Evolutionary conservation across 2,329 filamentous ascomycete genomes (phyloP), one percentile per base, ranked within the genome.

Genomic region (Sporothrix pallida): DNA sequence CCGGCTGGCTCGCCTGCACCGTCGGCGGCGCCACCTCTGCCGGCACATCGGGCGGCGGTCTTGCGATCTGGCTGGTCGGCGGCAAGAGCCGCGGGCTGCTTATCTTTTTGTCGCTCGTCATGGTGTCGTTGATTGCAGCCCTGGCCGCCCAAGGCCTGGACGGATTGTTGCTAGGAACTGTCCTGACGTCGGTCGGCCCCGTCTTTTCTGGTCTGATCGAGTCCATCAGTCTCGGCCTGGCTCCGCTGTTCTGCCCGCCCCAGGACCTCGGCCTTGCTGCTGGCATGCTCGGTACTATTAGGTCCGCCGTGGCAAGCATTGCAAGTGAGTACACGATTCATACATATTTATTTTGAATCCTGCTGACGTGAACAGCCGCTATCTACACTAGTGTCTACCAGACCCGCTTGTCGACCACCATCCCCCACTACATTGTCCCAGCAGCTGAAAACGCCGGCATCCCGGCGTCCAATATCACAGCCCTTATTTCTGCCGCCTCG

Each of bases 11-110:
- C 3, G 52, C 52, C 17, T 56, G 52, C 52, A 50, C 48, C 1
- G 48, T 50, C 4, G 48, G 48, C 17, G 48, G 48, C 13, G 48
- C 48, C 48, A 50, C 48, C 1, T 50, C 48, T 1, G 48, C 48
- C 17, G 48, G 48, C 48, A 56, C 52, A 3, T 56, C 52, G 12
- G 52, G 52, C 23, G 52, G 52, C 12, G 52, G 52, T 10, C 52
- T 56, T 23, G 52, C 52, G 9, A 56, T 56, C n/a, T 56, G 52
- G 52, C n/a, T 56, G 3, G 52, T 56, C 8, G 52, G 52, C 8
- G 52, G 52, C n/a, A 56, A 56, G n/a, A 56, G 52, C 52, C 52
- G 52, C 2, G 52, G 52, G n/a, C 52, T 56, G 52, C 52, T 23
- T n/a, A 56, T 56, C 5, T 56, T 56, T n/a, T 23, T 56, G 52